Base-by-base conservation (phyloP, 1,139 yeast species). In the Insectozyma bohioensis region DNA sequence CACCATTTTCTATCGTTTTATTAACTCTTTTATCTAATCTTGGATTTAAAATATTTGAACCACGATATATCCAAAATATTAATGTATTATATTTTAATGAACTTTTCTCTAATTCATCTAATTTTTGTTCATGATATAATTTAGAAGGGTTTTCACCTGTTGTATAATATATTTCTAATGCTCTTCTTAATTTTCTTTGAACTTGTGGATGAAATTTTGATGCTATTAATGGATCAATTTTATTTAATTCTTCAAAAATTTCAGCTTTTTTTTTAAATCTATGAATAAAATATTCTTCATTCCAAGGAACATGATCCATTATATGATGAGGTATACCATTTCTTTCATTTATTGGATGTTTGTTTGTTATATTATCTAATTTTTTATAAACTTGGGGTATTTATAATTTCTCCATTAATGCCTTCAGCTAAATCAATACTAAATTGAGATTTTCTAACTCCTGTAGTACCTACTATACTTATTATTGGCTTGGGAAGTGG, bases 401-500 rank as follows among this genome's bases (percentile, higher is more conserved):
- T 92, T 47, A 92, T 85, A 47, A 92, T 73, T 56, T 94, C 97
- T 13, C 98, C 98, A 54, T 81, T 75, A 36, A 85, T 70, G 14
- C 73, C 72, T 43, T 74, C 70, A 6, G 97, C 97, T 11, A 92
- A 58, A 40, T 88, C 95, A 5, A 88, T 80, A 35, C 85, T 75
- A 41, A 83, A 73, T 74, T 88, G 86, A 1, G 97, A 90, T 53
- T 92, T 92, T 0, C 98, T 98, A n/a, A 88, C 97, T 1, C 98
- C 98, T 0, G 98, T 92, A 23, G 97, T 90, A 0, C 98, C 98
- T 6, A 86, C 85, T n/a, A 86, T 78, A 18, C 86, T 78, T 19
- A 85, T 71, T 8, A 86, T 54, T 37, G 57, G 60, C 13, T 19
- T 13, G 4, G 20, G 13, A 12, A 19, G 19, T 6, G 10, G 16